Evolutionary conservation across 169 alveolate species (phyloP), one percentile per base, ranked within the genome.

Genomic region (Fabrea salina): DNA sequence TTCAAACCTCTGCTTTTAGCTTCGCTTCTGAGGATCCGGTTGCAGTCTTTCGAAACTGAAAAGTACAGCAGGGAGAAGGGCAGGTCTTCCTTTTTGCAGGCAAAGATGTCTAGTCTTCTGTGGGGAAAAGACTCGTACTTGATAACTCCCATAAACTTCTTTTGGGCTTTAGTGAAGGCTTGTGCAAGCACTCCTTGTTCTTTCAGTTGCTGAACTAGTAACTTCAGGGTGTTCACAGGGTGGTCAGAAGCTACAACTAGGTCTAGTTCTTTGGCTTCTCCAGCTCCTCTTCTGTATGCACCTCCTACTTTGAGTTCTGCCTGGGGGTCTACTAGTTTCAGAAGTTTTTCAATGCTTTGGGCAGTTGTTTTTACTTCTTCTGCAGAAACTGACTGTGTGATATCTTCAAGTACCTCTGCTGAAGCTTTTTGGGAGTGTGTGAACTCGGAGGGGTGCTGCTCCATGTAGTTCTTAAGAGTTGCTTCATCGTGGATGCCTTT

Each of bases 301-400:
- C 75, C 75, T 11, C 75, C 35, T 51, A 64, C 41, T 64, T 64
- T 56, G 33, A 37, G n/a, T 37, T 37, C 27, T 37, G 75, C 50
- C 3, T 32, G 33, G 11, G 35, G 11, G 4, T 64, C 75, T 37
- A 35, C 16, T 6, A 30, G 37, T 37, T 37, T 19, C 19, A 64
- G 25, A 19, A 39, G 16, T 37, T 40, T 41, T 40, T 37, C 41
- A 25, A 64, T 35, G 16, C 30, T 8, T 8, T 37, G 16, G 16
- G 56, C 54, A 19, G 41, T 64, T 37, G 35, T 35, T 40, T 64
- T 37, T 39, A 64, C 50, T 64, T 64, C 75, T n/a, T 32, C 19
- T 64, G 57, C 11, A 35, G 75, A 35, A 0, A 64, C 39, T 64
- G 35, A 1, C 0, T 16, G 5, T 35, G 16, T 16, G 16, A 64